Base-by-base conservation (phyloP, 2,329 filamentous ascomycete genomes). In the Xylaria arbuscula region DNA sequence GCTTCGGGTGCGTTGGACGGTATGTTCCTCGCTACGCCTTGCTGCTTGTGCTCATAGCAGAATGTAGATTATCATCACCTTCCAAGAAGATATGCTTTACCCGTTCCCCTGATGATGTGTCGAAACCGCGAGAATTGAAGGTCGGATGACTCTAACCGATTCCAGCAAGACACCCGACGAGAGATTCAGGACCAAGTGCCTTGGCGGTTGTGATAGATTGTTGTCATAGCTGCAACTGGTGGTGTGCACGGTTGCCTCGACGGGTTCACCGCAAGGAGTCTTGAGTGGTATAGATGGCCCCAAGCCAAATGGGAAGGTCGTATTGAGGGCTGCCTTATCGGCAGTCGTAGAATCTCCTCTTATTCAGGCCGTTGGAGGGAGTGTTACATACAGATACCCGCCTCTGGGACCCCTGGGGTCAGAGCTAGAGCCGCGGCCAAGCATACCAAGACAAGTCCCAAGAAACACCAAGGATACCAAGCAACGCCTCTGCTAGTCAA, bases 221-320 rank as follows among this genome's bases (percentile, higher is more conserved):
- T 42, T 50, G 42, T 17, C 50, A 32, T 47, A 60, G 19, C 45
- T 34, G 36, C 56, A 15, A 32, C 53, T 28, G 28, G 42, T 47
- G 28, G 50, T 48, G 55, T 65, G 50, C 57, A 57, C 28, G 50
- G 36, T 54, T 55, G 34, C 5, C 45, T 51, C 59, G 13, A 59
- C 42, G 17, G 62, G 11, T 40, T 53, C 22, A 22, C 13, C 24
- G 19, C 36, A 59, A 42, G n/a, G 38, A 38, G 51, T 50, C 28
- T 28, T 28, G 28, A 28, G 28, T 28, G 28, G 28, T 5, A 28
- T 28, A 28, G 28, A 28, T 5, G 15, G 58, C 6, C 15, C 38
- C 32, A 32, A 38, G 63, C 69, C 34, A 64, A 67, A 71, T 19
- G 59, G 69, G 66, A 71, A 71, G 69, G 69, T 71, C 60, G 62